Conservation (phyloP, 1,284 basidiomycete genomes). For the Bondarzewia mesenterica region DNA sequence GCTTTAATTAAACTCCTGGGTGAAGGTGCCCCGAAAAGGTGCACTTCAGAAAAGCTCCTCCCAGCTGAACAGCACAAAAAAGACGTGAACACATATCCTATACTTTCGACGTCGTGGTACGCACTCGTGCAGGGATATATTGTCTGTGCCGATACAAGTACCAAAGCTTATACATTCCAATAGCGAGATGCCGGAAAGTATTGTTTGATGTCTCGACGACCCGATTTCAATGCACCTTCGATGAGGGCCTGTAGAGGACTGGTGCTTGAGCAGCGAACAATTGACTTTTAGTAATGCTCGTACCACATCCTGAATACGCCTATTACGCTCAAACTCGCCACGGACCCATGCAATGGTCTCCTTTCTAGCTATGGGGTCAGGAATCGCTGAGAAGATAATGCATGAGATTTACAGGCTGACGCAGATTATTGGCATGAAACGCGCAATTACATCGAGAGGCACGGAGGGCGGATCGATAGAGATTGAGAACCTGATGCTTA, state of each 20-base stretch:
- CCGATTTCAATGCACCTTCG: constrained; percentile 31
- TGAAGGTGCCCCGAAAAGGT: no score
- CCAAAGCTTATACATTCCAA: background rate
- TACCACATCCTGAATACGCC: constrained; percentile 49
- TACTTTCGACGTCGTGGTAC: no score
- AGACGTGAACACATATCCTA: no score
- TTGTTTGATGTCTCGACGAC: constrained; percentile 46
- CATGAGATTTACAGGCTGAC: constrained; percentile 8
- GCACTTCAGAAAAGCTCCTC: no score
- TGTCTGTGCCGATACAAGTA: background rate
- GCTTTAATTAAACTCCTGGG: no score
- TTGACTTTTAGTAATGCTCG: background rate
- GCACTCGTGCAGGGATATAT: no score
- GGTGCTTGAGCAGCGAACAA: background rate
- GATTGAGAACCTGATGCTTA: constrained; percentile 44
- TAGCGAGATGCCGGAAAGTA: constrained; percentile 26
- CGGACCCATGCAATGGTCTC: constrained; percentile 71
- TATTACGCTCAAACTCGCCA: constrained; percentile 59
- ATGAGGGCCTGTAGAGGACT: constrained; percentile 18
- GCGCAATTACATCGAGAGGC: constrained; percentile 52
- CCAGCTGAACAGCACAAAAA: no score
- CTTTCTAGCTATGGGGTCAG: constrained; percentile 45
- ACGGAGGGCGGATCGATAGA: constrained; percentile 61
- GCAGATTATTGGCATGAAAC: constrained; percentile 7
- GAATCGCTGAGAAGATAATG: constrained; percentile 41